phyloP scores from a whole-genome alignment of 1,284 basidiomycete species.

The Boletus mariae region DNA sequence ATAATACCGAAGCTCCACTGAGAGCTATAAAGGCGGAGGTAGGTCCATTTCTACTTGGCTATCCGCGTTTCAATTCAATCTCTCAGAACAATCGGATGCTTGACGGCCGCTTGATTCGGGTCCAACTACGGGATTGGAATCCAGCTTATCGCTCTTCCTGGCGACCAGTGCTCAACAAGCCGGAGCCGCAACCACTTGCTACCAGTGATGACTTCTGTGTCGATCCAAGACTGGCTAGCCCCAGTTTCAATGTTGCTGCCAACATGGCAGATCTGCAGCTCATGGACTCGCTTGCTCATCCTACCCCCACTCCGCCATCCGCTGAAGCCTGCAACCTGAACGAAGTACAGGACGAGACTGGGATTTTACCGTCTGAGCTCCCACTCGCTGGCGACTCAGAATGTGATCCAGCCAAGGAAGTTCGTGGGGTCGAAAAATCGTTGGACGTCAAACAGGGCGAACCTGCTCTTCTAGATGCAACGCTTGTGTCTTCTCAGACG shows the following conservation, averaged over 20 bases:
- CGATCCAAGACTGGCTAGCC: slow-evolving; percentile 12
- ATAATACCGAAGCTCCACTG: slow-evolving; percentile 53
- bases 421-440: neutral
- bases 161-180: slow-evolving; percentile 36
- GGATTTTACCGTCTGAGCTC: neutral
- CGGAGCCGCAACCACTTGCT: slow-evolving; percentile 20
- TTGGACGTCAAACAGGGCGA: slow-evolving; percentile 13
- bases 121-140: slow-evolving; percentile 61
- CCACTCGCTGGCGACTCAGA: slow-evolving; percentile 1
- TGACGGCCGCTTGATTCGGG: slow-evolving; percentile 65
- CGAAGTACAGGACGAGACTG: slow-evolving; percentile 17
- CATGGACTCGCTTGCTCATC: slow-evolving; percentile 2
- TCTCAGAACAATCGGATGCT: slow-evolving; percentile 63
- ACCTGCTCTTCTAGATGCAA: slow-evolving; percentile 9
- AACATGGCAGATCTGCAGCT: slow-evolving; percentile 12
- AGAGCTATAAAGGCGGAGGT: slow-evolving; percentile 65
- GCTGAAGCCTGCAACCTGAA: slow-evolving; percentile 17
- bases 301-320: neutral
- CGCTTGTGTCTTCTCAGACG: slow-evolving; percentile 18
- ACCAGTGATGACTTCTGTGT: slow-evolving; percentile 9
- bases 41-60: slow-evolving; percentile 7
- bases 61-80: slow-evolving; percentile 3
- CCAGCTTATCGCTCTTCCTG: slow-evolving; percentile 43
- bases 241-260: slow-evolving; percentile 5
- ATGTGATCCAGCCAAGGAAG: slow-evolving; percentile 7